Evolutionary conservation across 768 basidiomycete species (phyloP).

Genomic region (Daedaleopsis sinensis): DNA sequence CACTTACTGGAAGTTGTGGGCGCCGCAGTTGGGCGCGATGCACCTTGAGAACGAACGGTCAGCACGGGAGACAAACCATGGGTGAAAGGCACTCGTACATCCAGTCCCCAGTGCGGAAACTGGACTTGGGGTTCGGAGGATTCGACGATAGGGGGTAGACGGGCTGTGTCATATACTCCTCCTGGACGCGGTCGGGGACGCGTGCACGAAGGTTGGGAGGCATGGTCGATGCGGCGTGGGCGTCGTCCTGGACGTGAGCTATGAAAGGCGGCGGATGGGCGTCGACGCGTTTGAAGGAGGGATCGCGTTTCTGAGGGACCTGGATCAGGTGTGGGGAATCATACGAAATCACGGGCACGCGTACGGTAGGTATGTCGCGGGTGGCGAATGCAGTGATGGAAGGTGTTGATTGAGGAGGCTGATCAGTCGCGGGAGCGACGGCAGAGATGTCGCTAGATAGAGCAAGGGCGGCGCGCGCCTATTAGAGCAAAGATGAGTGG

Average conservation of each 20-base stretch:
- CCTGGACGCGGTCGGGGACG: background rate
- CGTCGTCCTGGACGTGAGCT: background rate
- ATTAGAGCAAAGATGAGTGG: background rate
- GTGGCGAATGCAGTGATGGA: no score
- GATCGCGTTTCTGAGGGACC: no score
- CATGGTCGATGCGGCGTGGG: background rate
- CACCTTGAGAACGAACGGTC: slow-evolving; percentile 49
- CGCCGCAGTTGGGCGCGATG: slow-evolving; percentile 66
- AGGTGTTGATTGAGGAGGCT: slow-evolving; percentile 3
- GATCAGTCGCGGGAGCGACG: slow-evolving; percentile 27
- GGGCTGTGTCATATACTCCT: background rate
- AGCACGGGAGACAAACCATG: slow-evolving; percentile 12
- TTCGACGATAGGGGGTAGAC: slow-evolving; percentile 33
- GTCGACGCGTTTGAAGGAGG: background rate
- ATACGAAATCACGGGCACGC: no score
- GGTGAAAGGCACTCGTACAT: no score
- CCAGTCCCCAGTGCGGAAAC: slow-evolving; percentile 38
- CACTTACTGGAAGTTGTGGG: slow-evolving; percentile 84
- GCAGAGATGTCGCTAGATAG: slow-evolving; percentile 22
- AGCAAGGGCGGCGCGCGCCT: slow-evolving; percentile 28
- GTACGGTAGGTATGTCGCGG: no score
- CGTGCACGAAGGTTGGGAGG: background rate
- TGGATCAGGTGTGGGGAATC: no score
- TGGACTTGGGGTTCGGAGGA: slow-evolving; percentile 36
- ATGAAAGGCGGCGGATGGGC: background rate